Evolutionary conservation across 257 asterid genomes (phyloP), one percentile per base, ranked within the genome.

Genomic region (Thymus mandschuricus): DNA sequence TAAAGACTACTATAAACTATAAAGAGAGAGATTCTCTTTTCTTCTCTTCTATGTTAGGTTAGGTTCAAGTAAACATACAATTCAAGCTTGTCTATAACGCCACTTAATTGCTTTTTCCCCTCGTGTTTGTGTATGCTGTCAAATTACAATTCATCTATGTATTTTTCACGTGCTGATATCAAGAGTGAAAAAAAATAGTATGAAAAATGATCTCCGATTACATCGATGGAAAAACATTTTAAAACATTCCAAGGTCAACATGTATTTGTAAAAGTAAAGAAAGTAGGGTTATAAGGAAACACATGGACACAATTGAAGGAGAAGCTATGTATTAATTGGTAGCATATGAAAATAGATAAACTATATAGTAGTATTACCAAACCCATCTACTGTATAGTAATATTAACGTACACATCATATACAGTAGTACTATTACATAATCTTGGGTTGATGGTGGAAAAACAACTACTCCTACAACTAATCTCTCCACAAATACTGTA

Each of bases 281-380:
- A 21, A 21, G 21, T 21, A 21, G 21, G 21, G 21, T 21, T 21
- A 21, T 21, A 21, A 21, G 21, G 21, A 21, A 21, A 21, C 21
- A 21, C 21, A 21, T 21, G 21, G 21, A 21, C 21, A 21, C 21
- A 21, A 21, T 21, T 21, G 21, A 21, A 21, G 21, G 21, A 21
- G 21, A 21, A 21, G 21, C 21, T 21, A 38, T 38, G 41, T 1
- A 38, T 4, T n/a, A n/a, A n/a, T n/a, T 56, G n/a, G 1, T 10
- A 56, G 62, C 40, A 4, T 5, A 1, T 28, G 10, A 29, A 11
- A 28, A 55, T 29, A 28, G 61, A 55, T 55, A 28, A 29, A 30
- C 62, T 30, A 56, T 38, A 62, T 21, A n/a, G n/a, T n/a, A n/a
- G n/a, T n/a, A 27, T 44, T 62, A 38, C 67, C 67, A 38, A 62